A percentile compares a stretch with the other conserved stretches of the same genome.
Conservation (phyloP, 1,139 yeast genomes). For the Sugiyamaella sp. region DNA sequence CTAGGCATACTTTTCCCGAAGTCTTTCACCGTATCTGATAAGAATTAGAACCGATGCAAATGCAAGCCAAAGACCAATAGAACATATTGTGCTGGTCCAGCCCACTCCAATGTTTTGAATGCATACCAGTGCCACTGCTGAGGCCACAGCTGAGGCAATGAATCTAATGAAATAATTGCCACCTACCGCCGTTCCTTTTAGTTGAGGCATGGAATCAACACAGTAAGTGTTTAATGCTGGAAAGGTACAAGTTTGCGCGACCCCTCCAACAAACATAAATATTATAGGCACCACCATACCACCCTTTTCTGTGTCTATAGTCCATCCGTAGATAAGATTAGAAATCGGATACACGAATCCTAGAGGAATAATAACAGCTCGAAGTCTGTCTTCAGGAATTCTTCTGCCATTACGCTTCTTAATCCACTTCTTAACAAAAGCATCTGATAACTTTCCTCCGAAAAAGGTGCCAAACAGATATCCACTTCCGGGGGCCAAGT, state of each 20-base stretch:
- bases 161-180: conserved; percentile 55
- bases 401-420: conserved; percentile 47
- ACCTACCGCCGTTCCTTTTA: conserved; percentile 57
- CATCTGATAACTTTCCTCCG: conserved; percentile 57
- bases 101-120: conserved; percentile 55
- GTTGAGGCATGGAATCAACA: conserved; percentile 57
- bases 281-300: conserved; percentile 59
- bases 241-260: conserved; percentile 54
- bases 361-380: conserved; percentile 46
- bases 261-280: conserved; percentile 51
- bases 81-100: conserved; percentile 53
- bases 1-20: conserved; percentile 19
- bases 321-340: conserved; percentile 57
- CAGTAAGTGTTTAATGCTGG: conserved; percentile 59
- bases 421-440: conserved; percentile 49
- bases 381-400: conserved; percentile 55
- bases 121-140: conserved; percentile 52
- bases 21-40: conserved; percentile 21
- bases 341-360: conserved; percentile 49
- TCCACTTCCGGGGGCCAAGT: conserved; percentile 57
- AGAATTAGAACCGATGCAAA: conserved; percentile 20
- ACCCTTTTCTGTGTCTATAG: conserved; percentile 51
- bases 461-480: conserved; percentile 51
- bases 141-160: conserved; percentile 53
- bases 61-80: conserved; percentile 38